Conservation (phyloP, 345 rosid genomes). For the Acer yangbiense region DNA sequence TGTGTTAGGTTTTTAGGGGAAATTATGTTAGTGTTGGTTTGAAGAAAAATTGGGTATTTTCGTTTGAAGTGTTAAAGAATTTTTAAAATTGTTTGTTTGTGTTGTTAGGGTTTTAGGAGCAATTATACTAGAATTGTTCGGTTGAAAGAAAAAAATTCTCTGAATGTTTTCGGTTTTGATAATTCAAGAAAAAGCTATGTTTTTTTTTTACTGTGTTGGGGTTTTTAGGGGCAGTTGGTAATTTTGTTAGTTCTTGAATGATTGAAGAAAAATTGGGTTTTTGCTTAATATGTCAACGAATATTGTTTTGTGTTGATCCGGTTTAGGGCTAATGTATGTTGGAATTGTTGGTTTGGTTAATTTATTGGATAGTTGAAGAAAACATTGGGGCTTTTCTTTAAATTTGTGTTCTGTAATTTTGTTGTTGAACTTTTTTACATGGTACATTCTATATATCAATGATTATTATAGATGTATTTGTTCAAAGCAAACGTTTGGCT, state of each 20-base stretch:
- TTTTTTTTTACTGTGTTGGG: neutral
- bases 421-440: neutral
- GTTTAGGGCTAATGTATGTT: neutral
- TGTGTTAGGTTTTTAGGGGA: neutral
- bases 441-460: neutral
- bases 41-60: neutral
- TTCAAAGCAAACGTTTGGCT: neutral
- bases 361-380: neutral
- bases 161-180: neutral
- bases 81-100: neutral
- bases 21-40: slow-evolving; percentile 19
- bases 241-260: neutral
- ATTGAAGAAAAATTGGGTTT: neutral
- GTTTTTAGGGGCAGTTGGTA: neutral
- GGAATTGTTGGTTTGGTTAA: neutral
- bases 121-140: neutral
- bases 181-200: neutral
- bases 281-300: neutral
- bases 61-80: too few species aligned
- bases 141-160: too few species aligned
- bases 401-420: neutral
- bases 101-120: neutral
- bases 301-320: neutral
- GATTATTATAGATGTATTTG: neutral
- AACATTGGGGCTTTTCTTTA: neutral